phyloP scores from a whole-genome alignment of 805 yeast genomes.

The Wickerhamiella azymoides region DNA sequence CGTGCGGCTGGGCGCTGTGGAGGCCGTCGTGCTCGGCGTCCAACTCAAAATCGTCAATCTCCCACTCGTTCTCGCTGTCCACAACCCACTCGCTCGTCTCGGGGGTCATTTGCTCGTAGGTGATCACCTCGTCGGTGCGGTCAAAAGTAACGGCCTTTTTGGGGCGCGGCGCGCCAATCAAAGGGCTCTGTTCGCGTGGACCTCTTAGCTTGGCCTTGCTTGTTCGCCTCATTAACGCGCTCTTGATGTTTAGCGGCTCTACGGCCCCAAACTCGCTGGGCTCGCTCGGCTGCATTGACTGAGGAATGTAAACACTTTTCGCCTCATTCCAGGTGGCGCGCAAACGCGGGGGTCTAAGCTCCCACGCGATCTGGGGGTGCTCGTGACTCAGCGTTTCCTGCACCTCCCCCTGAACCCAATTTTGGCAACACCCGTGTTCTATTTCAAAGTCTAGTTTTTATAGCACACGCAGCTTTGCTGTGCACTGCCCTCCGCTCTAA shows the following conservation, averaged over 20 bases:
- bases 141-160: slow-evolving; percentile 19
- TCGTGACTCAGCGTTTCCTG: neutral
- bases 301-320: neutral
- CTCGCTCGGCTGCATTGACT: neutral
- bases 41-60: slow-evolving; percentile 10
- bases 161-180: slow-evolving; percentile 11
- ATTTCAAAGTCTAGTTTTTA: too few species aligned
- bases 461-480: too few species aligned
- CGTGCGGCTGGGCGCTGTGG: neutral
- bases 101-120: slow-evolving; percentile 18
- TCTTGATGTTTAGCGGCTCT: slow-evolving; percentile 12
- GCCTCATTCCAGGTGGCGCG: neutral
- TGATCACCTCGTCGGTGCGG: slow-evolving; percentile 20
- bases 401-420: neutral
- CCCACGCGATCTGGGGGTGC: neutral
- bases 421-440: too few species aligned
- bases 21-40: slow-evolving; percentile 10
- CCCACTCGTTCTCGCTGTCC: slow-evolving; percentile 13
- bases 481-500: too few species aligned
- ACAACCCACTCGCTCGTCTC: slow-evolving; percentile 13
- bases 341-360: neutral
- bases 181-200: slow-evolving; percentile 14
- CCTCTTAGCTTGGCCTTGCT: slow-evolving; percentile 18
- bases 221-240: slow-evolving; percentile 19
- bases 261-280: slow-evolving; percentile 2